Evolutionary conservation across 805 yeast genomes (phyloP).

Genomic region (Kodamaea leandrae): DNA sequence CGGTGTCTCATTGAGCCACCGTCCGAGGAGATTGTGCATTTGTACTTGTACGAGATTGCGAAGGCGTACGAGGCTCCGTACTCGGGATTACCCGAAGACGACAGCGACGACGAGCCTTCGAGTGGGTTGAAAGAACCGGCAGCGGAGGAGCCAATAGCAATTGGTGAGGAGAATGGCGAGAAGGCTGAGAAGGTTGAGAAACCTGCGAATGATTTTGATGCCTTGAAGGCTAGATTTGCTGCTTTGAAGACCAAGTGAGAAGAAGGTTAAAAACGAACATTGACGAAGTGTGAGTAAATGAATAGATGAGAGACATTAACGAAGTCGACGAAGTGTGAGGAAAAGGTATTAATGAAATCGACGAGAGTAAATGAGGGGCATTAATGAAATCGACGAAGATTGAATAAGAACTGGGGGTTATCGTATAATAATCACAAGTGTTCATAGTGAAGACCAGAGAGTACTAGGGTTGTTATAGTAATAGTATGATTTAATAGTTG

Average conservation of each 20-base stretch:
- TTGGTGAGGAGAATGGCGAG: slow-evolving; percentile 14
- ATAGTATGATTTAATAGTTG: too few species aligned
- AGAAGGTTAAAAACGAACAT: background rate
- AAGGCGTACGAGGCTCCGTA: slow-evolving; percentile 74
- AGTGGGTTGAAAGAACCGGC: slow-evolving; percentile 18
- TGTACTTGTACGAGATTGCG: slow-evolving; percentile 79
- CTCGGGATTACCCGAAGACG: slow-evolving; percentile 45
- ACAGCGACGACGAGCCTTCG: slow-evolving; percentile 26
- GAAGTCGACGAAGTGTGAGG: too few species aligned
- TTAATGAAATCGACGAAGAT: too few species aligned
- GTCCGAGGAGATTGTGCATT: slow-evolving; percentile 54
- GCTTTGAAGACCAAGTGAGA: slow-evolving; percentile 48
- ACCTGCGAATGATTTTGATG: slow-evolving; percentile 54
- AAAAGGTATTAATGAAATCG: too few species aligned
- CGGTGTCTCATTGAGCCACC: slow-evolving; percentile 72
- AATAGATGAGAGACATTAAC: too few species aligned
- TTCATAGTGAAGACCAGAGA: too few species aligned
- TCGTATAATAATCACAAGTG: too few species aligned
- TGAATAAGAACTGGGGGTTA: too few species aligned
- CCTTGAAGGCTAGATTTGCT: slow-evolving; percentile 69
- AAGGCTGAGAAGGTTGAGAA: slow-evolving; percentile 13
- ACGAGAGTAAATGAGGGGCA: too few species aligned
- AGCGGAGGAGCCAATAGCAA: slow-evolving; percentile 21
- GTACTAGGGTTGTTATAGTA: too few species aligned
- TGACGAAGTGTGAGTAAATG: background rate